phyloP scores from a whole-genome alignment of 805 yeast species.

The Metschnikowia baotianmanensis region DNA sequence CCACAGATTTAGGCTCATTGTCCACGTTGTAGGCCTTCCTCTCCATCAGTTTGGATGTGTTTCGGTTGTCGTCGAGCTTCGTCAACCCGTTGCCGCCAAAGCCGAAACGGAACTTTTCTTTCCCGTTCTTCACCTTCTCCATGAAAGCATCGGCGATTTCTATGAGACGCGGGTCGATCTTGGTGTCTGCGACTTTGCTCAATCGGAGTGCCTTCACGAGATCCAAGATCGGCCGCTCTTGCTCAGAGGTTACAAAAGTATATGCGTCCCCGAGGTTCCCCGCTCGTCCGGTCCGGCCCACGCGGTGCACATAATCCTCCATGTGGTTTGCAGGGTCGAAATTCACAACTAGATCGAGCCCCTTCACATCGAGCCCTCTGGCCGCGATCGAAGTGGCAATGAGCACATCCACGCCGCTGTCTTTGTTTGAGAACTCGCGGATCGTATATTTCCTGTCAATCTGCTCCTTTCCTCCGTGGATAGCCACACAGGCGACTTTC shows the following conservation, averaged over 20 bases:
- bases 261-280: slow-evolving; percentile 58
- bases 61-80: slow-evolving; percentile 63
- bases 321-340: slow-evolving; percentile 50
- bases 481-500: slow-evolving; percentile 59
- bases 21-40: slow-evolving; percentile 44
- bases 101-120: slow-evolving; percentile 64
- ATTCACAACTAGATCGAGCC: slow-evolving; percentile 74
- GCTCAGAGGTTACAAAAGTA: slow-evolving; percentile 63
- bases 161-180: slow-evolving; percentile 50
- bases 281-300: slow-evolving; percentile 95
- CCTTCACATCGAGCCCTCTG: slow-evolving; percentile 91
- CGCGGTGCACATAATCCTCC: slow-evolving; percentile 95
- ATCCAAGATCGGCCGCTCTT: slow-evolving; percentile 65
- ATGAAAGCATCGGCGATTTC: slow-evolving; percentile 55
- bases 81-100: slow-evolving; percentile 94
- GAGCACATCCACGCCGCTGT: slow-evolving; percentile 58
- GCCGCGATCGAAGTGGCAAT: slow-evolving; percentile 95
- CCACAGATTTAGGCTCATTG: slow-evolving; percentile 7
- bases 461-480: slow-evolving; percentile 94
- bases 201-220: slow-evolving; percentile 65
- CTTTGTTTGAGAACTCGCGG: slow-evolving; percentile 54
- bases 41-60: slow-evolving; percentile 48
- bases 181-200: slow-evolving; percentile 43
- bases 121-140: slow-evolving; percentile 63
- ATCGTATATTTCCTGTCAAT: slow-evolving; percentile 75